Percentiles rank a stretch among this genome's conserved stretches.
Evolutionary conservation across 306 rosid genomes (phyloP).

Genomic region (Vachellia collinsii): DNA sequence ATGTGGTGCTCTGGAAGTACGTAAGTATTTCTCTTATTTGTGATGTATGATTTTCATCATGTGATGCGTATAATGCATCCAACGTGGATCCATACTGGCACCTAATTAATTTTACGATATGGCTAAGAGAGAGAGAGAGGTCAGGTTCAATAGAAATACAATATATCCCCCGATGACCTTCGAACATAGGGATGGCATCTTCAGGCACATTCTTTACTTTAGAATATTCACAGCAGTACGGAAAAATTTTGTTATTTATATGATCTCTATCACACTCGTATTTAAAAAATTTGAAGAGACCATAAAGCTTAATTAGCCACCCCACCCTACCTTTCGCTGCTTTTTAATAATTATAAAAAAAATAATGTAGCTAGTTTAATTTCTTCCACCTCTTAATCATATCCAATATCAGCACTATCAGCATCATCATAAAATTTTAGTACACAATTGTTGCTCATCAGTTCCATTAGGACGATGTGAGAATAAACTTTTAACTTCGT

Average conservation of each 20-base stretch:
- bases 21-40: no score
- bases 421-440: neutral
- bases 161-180: neutral
- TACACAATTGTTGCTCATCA: neutral
- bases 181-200: slow-evolving; percentile 26
- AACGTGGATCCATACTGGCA: slow-evolving; percentile 36
- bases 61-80: slow-evolving; percentile 26
- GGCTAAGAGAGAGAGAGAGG: slow-evolving; percentile 19
- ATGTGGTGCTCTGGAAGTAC: no score
- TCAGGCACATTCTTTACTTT: neutral
- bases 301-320: neutral
- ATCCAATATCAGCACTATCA: slow-evolving; percentile 29
- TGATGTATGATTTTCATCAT: neutral
- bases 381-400: neutral
- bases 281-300: slow-evolving; percentile 18
- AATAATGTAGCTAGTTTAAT: neutral
- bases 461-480: neutral
- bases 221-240: slow-evolving; percentile 7
- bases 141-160: slow-evolving; percentile 8
- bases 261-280: neutral
- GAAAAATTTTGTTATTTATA: neutral
- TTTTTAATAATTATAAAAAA: neutral
- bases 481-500: neutral
- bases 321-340: slow-evolving; percentile 12
- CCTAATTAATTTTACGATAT: slow-evolving; percentile 4